Base-by-base conservation (phyloP, 768 basidiomycete species). In the Amanita thiersii region DNA sequence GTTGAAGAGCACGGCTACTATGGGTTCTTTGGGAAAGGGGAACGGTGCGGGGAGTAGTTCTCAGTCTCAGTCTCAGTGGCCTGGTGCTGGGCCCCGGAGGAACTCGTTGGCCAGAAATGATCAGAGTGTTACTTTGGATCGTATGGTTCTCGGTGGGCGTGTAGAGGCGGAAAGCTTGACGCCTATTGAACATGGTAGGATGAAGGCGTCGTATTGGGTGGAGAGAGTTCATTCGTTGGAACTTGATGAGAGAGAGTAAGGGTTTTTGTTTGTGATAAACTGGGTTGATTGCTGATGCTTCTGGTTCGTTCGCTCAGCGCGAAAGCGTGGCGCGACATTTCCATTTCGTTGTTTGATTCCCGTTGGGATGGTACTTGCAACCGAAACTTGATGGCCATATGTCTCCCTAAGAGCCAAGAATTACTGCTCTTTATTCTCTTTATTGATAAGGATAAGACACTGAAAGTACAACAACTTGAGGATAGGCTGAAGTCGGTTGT, bases 191-290 rank as follows among this genome's bases (percentile, higher is more conserved):
- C 70, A 81, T 52, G 76, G 74, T 4, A 68, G 78, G 45, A 81
- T 86, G 77, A 77, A 75, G 39, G 73, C 82, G 1, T 67, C 77
- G 0, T 83, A 77, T 52, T 89, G 86, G 86, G 74, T 81, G 59
- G 77, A 87, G 49, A 68, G 61, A 38, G 48, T 89, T 11, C 57
- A 67, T 40, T 64, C 70, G 10, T 68, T 72, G 40, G 62, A 71
- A n/a, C 63, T 78, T 12, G 49, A 66, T 0, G 55, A 60, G 35
- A 52, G 52, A 32, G 72, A 75, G 86, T 87, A 54, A 63, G 76
- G 52, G 58, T 39, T 15, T 47, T 15, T 26, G 21, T 26, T 39
- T 15, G 20, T 19, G 33, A 20, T 19, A 39, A 18, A 10, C 6
- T 7, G 30, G 25, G 17, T 19, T 30, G 11, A 19, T 35, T n/a